Evolutionary conservation across 176 grass and related monocot genomes (phyloP), one percentile per base, ranked within the genome.

Genomic region (Zoysia pacifica): DNA sequence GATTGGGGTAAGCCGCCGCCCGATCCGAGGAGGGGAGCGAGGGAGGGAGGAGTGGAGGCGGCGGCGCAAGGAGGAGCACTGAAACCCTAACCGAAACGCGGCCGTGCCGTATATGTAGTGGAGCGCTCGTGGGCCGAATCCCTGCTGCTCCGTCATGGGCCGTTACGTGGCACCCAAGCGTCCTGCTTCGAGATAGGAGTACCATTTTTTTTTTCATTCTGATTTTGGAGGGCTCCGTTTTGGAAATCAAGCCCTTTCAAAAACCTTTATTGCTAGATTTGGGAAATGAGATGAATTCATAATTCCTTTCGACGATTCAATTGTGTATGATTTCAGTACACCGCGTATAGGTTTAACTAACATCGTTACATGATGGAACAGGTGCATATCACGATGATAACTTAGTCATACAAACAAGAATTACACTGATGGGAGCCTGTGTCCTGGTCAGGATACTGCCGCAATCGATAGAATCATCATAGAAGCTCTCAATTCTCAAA

Each of bases 21-120:
- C 52, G 59, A 67, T 39, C 67, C 8, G 48, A 73, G 53, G 58
- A 89, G 49, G 12, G 76, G 39, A 16, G 64, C 20, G 81, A 44
- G 67, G 61, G n/a, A 42, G 37, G 37, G 72, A 55, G 63, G 64
- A 18, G 65, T n/a, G 72, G 83, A 65, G 54, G 73, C 40, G 69
- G 82, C 49, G 44, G 68, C 47, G 76, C 42, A 11, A 55, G 35
- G 35, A 15, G 36, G 18, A 56, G n/a, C 6, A 61, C 18, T 58
- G 18, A 8, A 80, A 80, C 78, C 78, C 78, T 80, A 80, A 12
- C 52, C 78, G 28, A 13, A 9, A 5, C 5, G 19, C 41, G 19
- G 11, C 7, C 41, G 35, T 28, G 6, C 6, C 35, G 20, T 56
- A 65, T 40, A 77, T 51, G 48, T 66, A 6, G 64, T 66, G 64